Percentiles rank a stretch among this genome's conserved stretches.
Conservation (phyloP, 2,329 filamentous ascomycete species). For the Xylaria multiplex region DNA sequence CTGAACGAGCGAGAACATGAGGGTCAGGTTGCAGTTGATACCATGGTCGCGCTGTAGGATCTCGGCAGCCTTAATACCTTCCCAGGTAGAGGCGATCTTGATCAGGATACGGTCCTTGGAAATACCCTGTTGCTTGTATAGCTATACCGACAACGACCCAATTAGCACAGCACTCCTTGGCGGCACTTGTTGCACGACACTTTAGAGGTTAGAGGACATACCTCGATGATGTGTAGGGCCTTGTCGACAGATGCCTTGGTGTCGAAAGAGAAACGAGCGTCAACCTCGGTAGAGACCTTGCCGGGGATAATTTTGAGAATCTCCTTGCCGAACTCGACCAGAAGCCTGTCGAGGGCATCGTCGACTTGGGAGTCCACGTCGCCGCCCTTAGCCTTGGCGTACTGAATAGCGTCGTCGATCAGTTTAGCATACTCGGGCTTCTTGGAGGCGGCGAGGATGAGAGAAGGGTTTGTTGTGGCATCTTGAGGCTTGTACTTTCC, state of each 20-base stretch:
- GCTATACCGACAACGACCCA: slow-evolving; percentile 60
- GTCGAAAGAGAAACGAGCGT: slow-evolving; percentile 95
- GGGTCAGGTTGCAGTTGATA: slow-evolving; percentile 98
- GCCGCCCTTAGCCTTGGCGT: slow-evolving; percentile 81
- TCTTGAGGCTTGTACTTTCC: slow-evolving; percentile 99
- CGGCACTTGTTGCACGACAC: neutral
- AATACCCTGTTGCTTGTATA: slow-evolving; percentile 93
- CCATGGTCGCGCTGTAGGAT: slow-evolving; percentile 95
- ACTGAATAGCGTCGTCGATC: slow-evolving; percentile 84
- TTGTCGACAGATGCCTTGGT: slow-evolving; percentile 92
- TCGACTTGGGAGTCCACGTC: slow-evolving; percentile 86
- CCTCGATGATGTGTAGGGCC: slow-evolving; percentile 96
- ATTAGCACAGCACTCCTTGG: slow-evolving; percentile 25
- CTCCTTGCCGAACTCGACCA: slow-evolving; percentile 98
- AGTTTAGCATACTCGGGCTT: slow-evolving; percentile 95
- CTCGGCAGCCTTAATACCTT: slow-evolving; percentile 98
- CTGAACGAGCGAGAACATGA: slow-evolving; percentile 97
- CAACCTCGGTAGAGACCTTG: slow-evolving; percentile 99
- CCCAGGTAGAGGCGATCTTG: slow-evolving; percentile 99
- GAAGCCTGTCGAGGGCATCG: slow-evolving; percentile 87
- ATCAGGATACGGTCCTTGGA: slow-evolving; percentile 94
- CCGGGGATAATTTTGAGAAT: slow-evolving; percentile 97
- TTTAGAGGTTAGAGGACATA: slow-evolving; percentile 58
- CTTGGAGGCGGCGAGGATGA: slow-evolving; percentile 98
- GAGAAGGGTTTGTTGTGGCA: slow-evolving; percentile 99